Evolutionary conservation across 495 filamentous ascomycete genomes (phyloP), one percentile per base, ranked within the genome.

Genomic region (Ramalina intermedia): DNA sequence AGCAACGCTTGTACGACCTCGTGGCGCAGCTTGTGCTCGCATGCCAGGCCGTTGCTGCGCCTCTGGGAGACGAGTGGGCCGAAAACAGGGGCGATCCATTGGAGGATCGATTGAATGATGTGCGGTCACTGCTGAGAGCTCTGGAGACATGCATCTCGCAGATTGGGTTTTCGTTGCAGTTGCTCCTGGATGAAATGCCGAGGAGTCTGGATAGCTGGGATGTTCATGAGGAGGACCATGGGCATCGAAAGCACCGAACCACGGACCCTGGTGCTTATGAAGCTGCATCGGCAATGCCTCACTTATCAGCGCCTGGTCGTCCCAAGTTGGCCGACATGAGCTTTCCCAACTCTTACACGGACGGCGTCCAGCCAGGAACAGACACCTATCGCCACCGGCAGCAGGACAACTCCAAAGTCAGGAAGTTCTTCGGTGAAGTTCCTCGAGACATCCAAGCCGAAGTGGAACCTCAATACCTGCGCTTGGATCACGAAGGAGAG

Each of bases 1-100:
- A 96, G 66, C 91, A 98, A 60, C 79, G 80, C 50, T 66, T 93
- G 29, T 96, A 96, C 61, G 91, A 96, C 65, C 81, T 84, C 18
- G 83, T 94, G 51, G 87, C 86, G 39, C 91, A 98, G 59, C 74
- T 98, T 40, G 65, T 96, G 12, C 60, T 95, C 17, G 78, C 81
- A 48, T 94, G 87, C 61, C 90, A 96, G 62, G 78, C 79, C 7
- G 80, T 96, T 11, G 82, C 89, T 11, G 84, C 86, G 13, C 90
- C 93, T 33, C 68, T 98, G 26, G 84, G 81, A 11, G 91, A 98
- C 61, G 91, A 98, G 63, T 98, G 91, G 91, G 78, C 88, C 18
- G 87, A 93, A 56, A 67, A 84, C 12, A 79, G 89, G n/a, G 87
- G 87, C 3, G 85, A 90, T 58, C 84, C 89, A 14, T 70, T 98